Conservation (phyloP, 139 green algal genomes). For the Tetraselmis chui region DNA sequence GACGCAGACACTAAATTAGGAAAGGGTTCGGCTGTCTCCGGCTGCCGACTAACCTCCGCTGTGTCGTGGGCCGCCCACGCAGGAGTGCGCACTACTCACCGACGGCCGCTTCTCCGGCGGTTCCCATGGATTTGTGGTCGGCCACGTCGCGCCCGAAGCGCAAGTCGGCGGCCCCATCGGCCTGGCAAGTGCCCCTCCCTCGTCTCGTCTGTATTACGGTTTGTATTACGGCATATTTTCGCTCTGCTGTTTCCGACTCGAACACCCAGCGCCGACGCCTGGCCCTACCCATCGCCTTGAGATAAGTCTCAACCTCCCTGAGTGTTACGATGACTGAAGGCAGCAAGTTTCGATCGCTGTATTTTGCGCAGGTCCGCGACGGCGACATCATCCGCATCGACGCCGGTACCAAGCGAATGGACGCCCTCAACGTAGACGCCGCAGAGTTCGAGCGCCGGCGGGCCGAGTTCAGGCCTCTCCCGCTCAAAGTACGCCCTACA, state of each 20-base stretch:
- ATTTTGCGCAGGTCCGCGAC: slow-evolving; percentile 53
- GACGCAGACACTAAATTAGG: too few species aligned
- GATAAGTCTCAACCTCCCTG: too few species aligned
- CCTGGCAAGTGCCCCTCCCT: slow-evolving; percentile 47
- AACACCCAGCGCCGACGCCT: too few species aligned
- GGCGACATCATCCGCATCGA: slow-evolving; percentile 92
- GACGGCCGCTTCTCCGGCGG: slow-evolving; percentile 95
- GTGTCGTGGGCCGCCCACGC: too few species aligned
- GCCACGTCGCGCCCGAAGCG: slow-evolving; percentile 92
- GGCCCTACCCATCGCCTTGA: too few species aligned
- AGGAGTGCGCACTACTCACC: slow-evolving; percentile 93
- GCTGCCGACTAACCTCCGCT: too few species aligned
- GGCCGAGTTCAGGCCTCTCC: slow-evolving; percentile 62
- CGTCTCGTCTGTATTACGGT: too few species aligned
- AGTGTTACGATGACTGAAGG: too few species aligned
- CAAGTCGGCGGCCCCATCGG: slow-evolving; percentile 83
- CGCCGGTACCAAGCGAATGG: slow-evolving; percentile 50
- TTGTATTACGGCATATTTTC: too few species aligned
- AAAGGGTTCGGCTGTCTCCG: too few species aligned
- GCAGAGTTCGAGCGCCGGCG: slow-evolving; percentile 59
- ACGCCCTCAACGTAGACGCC: slow-evolving; percentile 62
- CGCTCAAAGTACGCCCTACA: slow-evolving; percentile 52
- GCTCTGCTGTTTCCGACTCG: too few species aligned
- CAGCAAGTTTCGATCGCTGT: too few species aligned
- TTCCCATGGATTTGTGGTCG: slow-evolving; percentile 96